Evolutionary conservation across 2,329 filamentous ascomycete genomes (phyloP).

Genomic region (Huntiella savannae): DNA sequence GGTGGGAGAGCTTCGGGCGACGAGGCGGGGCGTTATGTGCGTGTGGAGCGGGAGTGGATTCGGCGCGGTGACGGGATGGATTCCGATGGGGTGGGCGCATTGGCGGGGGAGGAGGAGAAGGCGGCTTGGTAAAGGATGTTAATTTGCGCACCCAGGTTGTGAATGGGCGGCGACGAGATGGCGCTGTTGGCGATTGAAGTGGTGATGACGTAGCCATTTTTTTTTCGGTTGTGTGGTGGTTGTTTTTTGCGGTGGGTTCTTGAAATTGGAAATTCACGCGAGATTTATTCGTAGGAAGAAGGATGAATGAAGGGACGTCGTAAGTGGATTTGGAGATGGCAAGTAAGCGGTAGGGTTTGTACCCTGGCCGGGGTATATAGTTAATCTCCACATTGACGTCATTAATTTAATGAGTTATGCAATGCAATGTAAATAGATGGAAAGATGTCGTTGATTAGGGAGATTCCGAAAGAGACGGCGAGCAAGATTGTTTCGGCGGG

Average conservation of each 20-base stretch:
- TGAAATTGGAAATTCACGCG: no score
- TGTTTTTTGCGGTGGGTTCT: no score
- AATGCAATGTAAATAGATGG: no score
- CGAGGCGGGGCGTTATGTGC: neutral
- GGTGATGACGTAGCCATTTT: no score
- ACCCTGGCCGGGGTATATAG: no score
- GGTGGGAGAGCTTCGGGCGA: conserved; percentile 9
- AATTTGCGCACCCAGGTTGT: conserved; percentile 88
- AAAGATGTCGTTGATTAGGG: no score
- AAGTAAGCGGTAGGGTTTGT: neutral
- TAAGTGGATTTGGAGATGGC: neutral
- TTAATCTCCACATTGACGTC: no score
- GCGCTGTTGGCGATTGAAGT: no score
- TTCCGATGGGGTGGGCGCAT: conserved; percentile 12
- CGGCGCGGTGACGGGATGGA: conserved; percentile 7
- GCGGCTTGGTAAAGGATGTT: conserved; percentile 55
- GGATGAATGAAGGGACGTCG: neutral
- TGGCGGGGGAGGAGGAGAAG: conserved; percentile 14
- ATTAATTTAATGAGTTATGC: no score
- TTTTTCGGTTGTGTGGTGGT: no score
- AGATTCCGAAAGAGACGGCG: no score
- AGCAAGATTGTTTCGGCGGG: no score
- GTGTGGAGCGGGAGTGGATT: conserved; percentile 3
- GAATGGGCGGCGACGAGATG: conserved; percentile 58
- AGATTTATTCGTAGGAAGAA: neutral